Evolutionary conservation across 495 filamentous ascomycete species (phyloP).

Genomic region (Daldinia bambusicola): DNA sequence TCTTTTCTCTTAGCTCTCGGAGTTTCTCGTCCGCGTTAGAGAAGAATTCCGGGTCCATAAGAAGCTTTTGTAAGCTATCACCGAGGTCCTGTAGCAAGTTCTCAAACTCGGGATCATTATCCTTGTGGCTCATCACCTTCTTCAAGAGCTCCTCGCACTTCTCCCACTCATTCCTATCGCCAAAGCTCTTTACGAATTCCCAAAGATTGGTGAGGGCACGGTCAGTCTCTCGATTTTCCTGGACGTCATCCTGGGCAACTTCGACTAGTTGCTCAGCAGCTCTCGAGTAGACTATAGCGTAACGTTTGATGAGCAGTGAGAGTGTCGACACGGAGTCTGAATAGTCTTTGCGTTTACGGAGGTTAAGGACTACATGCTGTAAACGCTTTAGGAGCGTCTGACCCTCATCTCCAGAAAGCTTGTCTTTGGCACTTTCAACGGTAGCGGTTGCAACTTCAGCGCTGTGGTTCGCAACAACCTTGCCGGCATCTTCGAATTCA

Average conservation of each 20-base stretch:
- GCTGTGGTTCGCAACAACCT: conserved; percentile 70
- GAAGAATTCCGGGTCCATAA: conserved; percentile 88
- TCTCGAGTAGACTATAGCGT: conserved; percentile 78
- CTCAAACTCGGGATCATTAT: conserved; percentile 87
- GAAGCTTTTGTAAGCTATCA: conserved; percentile 76
- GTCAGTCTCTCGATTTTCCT: conserved; percentile 78
- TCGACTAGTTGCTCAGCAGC: conserved; percentile 71
- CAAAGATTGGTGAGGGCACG: conserved; percentile 80
- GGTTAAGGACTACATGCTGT: conserved; percentile 77
- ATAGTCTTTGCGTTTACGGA: conserved; percentile 82
- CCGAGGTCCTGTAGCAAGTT: conserved; percentile 75
- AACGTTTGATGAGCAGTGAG: conserved; percentile 77
- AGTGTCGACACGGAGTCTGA: conserved; percentile 85
- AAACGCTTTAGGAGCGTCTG: conserved; percentile 78
- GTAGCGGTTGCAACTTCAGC: conserved; percentile 73
- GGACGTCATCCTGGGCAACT: conserved; percentile 72
- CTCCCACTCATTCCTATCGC: conserved; percentile 78
- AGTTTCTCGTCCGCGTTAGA: conserved; percentile 76
- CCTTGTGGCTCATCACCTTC: conserved; percentile 75
- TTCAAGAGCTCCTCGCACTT: conserved; percentile 72
- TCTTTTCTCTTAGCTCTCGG: conserved; percentile 73
- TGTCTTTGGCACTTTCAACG: conserved; percentile 71
- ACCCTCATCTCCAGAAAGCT: conserved; percentile 73
- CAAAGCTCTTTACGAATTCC: conserved; percentile 80
- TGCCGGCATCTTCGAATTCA: conserved; percentile 70